Conservation (phyloP, 345 rosid species). For the Psidium guajava region DNA sequence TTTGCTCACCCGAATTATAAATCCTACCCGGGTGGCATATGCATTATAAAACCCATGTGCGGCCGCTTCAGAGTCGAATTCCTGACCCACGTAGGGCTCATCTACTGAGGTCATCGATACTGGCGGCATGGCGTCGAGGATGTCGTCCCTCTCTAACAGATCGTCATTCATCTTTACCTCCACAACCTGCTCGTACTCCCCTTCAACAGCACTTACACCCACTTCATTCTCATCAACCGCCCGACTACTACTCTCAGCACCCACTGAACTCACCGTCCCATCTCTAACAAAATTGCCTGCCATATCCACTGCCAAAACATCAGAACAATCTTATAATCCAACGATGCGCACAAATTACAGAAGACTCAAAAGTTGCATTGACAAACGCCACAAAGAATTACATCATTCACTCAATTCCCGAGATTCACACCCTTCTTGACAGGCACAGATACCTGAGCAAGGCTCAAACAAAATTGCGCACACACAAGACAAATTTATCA, state of each 20-base stretch:
- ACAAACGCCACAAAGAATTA: neutral
- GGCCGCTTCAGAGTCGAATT: conserved; percentile 88
- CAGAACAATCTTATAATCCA: neutral
- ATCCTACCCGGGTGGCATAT: conserved; percentile 82
- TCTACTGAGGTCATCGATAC: conserved; percentile 21
- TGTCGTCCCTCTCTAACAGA: conserved; percentile 11
- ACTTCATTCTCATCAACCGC: conserved; percentile 33
- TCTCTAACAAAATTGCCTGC: conserved; percentile 41
- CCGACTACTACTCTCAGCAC: conserved; percentile 20
- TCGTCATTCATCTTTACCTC: conserved; percentile 42
- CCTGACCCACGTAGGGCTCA: conserved; percentile 82
- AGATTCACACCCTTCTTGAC: neutral
- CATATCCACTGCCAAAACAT: conserved; percentile 66
- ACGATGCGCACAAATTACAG: neutral
- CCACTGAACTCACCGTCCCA: conserved; percentile 29
- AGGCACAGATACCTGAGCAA: neutral
- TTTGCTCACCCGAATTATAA: conserved; percentile 92
- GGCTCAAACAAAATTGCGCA: neutral
- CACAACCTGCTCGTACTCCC: conserved; percentile 18
- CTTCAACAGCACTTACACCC: conserved; percentile 36
- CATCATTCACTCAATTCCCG: neutral
- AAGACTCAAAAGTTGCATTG: neutral
- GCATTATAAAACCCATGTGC: conserved; percentile 88
- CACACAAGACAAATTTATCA: neutral
- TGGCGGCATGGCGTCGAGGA: conserved; percentile 21